Evolutionary conservation across 2,329 filamentous ascomycete genomes (phyloP), one percentile per base, ranked within the genome.

Genomic region (Nothomitra cinnamomea): DNA sequence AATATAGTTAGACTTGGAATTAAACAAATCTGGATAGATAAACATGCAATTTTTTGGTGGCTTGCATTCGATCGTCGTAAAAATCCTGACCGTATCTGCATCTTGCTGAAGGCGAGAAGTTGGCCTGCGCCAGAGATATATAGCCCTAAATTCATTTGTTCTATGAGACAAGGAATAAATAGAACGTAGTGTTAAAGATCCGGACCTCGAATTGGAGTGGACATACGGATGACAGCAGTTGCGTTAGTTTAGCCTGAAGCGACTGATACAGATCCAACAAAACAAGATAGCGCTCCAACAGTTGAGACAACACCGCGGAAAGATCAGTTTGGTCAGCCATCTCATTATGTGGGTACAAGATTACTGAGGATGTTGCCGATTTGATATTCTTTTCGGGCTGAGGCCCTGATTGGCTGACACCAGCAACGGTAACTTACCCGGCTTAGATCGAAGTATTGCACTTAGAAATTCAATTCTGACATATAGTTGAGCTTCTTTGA

Each of bases 21-120:
- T 13, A 4, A 32, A 45, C 21, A 10, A 43, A 52, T 22, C 19
- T 40, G 15, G 21, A 10, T 15, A 19, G 17, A 19, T 41, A 52
- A 21, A 43, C 53, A 28, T 52, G 62, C 61, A 82, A 59, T 53
- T 66, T 65, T 52, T 76, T 68, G 21, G 65, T 66, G 2, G 83
- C 82, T 62, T 79, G 79, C 79, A 87, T 86, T 48, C 85, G 75
- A 58, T 79, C 76, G 64, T 89, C 83, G 63, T 85, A 90, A 61
- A 78, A 76, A 60, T 86, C 81, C 57, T 72, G 74, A 2, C 83
- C 84, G 63, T 83, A 88, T 42, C 78, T 72, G 57, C 78, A 64
- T 32, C 80, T 76, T 12, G 77, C 70, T 62, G 78, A 72, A n/a
- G 77, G 78, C 25, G 77, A 70, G 66, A 86, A 88, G 67, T 88